Evolutionary conservation across 2,329 filamentous ascomycete species (phyloP).

Genomic region (Cadophora luteo-olivacea): DNA sequence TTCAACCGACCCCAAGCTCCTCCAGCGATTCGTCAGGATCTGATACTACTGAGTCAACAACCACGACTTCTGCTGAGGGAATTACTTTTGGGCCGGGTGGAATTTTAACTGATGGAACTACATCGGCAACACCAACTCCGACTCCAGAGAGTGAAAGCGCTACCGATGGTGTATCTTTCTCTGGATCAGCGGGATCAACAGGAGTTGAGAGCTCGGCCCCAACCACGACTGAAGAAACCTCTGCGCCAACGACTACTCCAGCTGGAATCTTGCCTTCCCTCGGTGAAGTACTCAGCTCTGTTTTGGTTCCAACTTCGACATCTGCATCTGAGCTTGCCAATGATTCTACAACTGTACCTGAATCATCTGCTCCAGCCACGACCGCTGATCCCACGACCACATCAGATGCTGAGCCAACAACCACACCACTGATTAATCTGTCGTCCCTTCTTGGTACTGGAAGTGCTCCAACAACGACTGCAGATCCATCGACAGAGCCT

Average conservation of each 20-base stretch:
- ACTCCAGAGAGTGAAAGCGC: neutral
- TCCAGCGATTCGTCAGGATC: neutral
- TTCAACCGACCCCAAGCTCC: conserved; percentile 28
- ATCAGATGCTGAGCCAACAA: conserved; percentile 8
- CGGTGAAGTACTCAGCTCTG: conserved; percentile 6
- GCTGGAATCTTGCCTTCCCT: conserved; percentile 13
- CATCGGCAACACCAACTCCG: conserved; percentile 18
- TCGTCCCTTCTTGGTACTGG: neutral
- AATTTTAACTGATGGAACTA: conserved; percentile 34
- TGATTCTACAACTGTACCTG: neutral
- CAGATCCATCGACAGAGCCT: neutral
- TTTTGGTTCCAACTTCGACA: neutral
- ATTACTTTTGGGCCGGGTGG: conserved; percentile 43
- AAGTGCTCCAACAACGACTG: neutral
- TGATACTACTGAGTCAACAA: conserved; percentile 17
- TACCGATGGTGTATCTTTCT: conserved; percentile 29
- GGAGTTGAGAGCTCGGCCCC: neutral
- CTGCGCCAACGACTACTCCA: neutral
- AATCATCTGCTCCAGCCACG: conserved; percentile 9
- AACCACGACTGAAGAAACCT: conserved; percentile 1
- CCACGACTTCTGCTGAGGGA: conserved; percentile 31
- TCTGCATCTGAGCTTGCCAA: neutral
- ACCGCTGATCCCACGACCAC: neutral
- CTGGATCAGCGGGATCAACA: conserved; percentile 26
- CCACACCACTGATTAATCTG: conserved; percentile 7